These are phyloP conservation scores for Fomitopsis pulvina DNA, from an alignment of 768 basidiomycete genomes.

Conservation along the genomic window DNA sequence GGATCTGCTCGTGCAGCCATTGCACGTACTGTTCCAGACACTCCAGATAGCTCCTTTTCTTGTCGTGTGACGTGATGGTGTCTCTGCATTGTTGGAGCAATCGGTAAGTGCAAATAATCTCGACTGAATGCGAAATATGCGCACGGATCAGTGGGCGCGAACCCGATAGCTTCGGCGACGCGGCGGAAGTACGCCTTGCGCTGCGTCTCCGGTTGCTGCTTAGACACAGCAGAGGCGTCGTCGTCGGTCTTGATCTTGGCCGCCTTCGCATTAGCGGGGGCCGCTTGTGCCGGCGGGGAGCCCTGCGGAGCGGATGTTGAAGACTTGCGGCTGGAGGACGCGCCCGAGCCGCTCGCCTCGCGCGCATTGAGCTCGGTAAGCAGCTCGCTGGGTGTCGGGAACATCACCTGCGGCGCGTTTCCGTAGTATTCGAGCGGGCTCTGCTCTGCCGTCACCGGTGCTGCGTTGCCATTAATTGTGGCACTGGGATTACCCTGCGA, in stretches of 20 bases:
- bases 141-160: conserved; percentile 57
- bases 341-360: not conserved
- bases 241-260: not conserved
- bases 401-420: conserved; percentile 24
- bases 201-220: conserved; percentile 37
- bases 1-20: conserved; percentile 52
- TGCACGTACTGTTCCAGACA: conserved; percentile 66
- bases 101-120: not conserved
- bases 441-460: not conserved
- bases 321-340: not conserved
- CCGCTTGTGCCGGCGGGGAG: not conserved
- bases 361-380: conserved; percentile 37
- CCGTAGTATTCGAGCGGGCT: conserved; percentile 14
- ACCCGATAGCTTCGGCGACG: conserved; percentile 49
- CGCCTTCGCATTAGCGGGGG: not conserved
- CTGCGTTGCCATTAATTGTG: too few species aligned
- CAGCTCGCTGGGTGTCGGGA: conserved; percentile 63
- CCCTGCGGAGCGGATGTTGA: not conserved
- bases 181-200: conserved; percentile 54
- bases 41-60: conserved; percentile 68
- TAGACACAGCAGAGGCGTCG: not conserved
- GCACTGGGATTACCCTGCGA: not conserved
- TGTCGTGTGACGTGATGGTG: conserved; percentile 73
- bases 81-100: conserved; percentile 34
- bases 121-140: conserved; percentile 18